Base-by-base conservation (phyloP, 148 eudicot species). In the Dysphania ambrosioides region DNA sequence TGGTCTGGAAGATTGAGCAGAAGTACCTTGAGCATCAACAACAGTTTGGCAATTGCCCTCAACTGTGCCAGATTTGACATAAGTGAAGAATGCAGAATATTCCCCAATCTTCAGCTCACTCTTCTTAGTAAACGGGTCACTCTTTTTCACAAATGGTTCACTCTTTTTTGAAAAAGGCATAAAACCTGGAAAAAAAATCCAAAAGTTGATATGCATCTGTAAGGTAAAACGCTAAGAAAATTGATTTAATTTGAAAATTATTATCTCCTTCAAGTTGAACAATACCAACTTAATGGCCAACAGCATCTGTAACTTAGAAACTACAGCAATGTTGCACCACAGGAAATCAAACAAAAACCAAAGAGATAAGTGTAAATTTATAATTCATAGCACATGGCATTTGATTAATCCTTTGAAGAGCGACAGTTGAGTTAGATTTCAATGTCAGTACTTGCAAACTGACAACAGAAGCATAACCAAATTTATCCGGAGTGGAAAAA, bases 21-120 rank as follows among this genome's bases (percentile, higher is more conserved):
- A 57, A 77, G 73, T 77, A 76, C 72, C 88, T 74, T 71, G 77
- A 51, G 66, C 72, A 49, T 78, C 57, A 64, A 77, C 72, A 67
- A 76, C 82, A 63, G 66, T 82, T 49, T 81, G 86, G 68, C 63
- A 19, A 71, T 31, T 84, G 84, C 79, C 83, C 79, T 81, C 88
- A 38, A 82, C 71, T 40, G 81, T 23, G 83, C 77, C 83, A 63
- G 93, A 83, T 83, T 95, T 95, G 72, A 92, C 92, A 34, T 95
- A 95, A 6, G 96, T 83, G 81, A 90, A 95, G 82, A 95, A 95
- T 42, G 99, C 99, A 31, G 97, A 95, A 69, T 90, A 89, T 75
- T 86, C 94, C 18, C 99, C 99, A 30, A 95, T 95, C 86, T 82
- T 92, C 44, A 95, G 87, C 78, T 85, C 90, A 80, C 88, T 92